Percentiles rank a stretch among this genome's conserved stretches.
phyloP scores from a whole-genome alignment of 768 basidiomycete genomes.

The Crucibulum laeve region DNA sequence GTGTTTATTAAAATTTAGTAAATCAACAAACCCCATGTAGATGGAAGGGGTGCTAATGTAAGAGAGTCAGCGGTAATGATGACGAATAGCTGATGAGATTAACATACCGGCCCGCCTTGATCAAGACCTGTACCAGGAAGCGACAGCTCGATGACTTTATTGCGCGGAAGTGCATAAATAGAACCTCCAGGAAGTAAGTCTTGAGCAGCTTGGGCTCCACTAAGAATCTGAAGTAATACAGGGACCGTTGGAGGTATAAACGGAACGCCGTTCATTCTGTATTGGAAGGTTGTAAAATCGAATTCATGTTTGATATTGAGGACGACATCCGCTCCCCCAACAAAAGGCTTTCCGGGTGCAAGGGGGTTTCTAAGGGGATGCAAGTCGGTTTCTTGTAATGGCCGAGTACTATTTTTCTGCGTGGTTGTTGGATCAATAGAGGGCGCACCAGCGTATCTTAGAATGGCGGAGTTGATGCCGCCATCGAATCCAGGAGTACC shows the following conservation, averaged over 20 bases:
- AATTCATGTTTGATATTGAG: constrained; percentile 16
- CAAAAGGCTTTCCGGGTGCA: constrained; percentile 12
- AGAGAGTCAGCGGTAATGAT: neutral
- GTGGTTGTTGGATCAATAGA: constrained; percentile 23
- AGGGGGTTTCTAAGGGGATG: constrained; percentile 10
- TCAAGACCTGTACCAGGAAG: constrained; percentile 23
- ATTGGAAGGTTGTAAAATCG: constrained; percentile 8
- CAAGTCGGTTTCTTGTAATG: constrained; percentile 4
- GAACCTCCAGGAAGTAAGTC: constrained; percentile 45
- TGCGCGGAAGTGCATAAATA: constrained; percentile 40
- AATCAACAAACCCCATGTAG: constrained; percentile 26
- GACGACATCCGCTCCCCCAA: constrained; percentile 18
- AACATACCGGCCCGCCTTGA: constrained; percentile 32
- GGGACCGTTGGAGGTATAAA: constrained; percentile 40
- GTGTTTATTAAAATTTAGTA: neutral
- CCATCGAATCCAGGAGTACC: constrained; percentile 17
- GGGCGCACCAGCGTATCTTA: constrained; percentile 36
- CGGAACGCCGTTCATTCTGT: constrained; percentile 23
- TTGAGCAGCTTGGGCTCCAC: constrained; percentile 40
- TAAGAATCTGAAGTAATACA: constrained; percentile 55
- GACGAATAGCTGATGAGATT: neutral
- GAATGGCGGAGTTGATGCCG: constrained; percentile 41
- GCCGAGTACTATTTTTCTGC: constrained; percentile 6
- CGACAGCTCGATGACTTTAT: constrained; percentile 32
- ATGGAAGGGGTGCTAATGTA: constrained; percentile 30